Evolutionary conservation across 2,329 filamentous ascomycete species (phyloP), one percentile per base, ranked within the genome.

Genomic region (Sclerotiophoma versabilis): DNA sequence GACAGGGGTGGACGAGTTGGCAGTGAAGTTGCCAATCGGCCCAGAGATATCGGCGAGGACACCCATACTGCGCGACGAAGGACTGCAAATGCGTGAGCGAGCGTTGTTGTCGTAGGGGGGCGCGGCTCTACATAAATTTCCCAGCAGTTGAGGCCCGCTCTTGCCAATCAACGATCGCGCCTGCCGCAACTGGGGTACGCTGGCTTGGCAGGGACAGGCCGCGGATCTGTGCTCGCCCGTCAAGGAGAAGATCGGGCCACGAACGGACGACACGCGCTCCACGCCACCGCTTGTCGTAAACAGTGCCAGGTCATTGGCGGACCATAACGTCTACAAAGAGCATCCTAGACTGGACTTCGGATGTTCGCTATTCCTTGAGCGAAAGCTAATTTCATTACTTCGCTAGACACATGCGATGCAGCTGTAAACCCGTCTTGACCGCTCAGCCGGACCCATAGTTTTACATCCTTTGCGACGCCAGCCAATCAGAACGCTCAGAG

Each of bases 1-100:
- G 39, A 79, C 75, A 70, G 78, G 80, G 39, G 75, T 71, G 12
- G 75, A 75, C 42, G 69, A 60, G 39, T 63, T 61, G 36, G 73
- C 46, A 75, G 80, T 65, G 73, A 78, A 64, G 66, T 75, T 52
- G 78, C 75, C 77, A 77, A 81, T 63, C 74, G 80, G 77, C 59
- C 78, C 77, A 54, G 81, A 70, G 54, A 83, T 62, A 37, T 75
- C 71, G 41, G 80, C 72, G 63, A 84, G 76, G 53, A 84, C 66
- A 60, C 82, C 83, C 83, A 85, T 85, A 59, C 53, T 72, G 64
- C 48, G 60, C 58, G 48, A 53, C 23, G 49, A 45, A 49, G 41
- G 51, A 56, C 56, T 59, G 62, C 42, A 51, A 38, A 41, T 56
- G 44, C 45, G 59, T 50, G 44, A 34, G 41, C 25, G 55, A 39